A percentile compares a stretch with the other conserved stretches of the same genome.
Evolutionary conservation across 129 eudicot species (phyloP).

Genomic region (Lactuca sativa): DNA sequence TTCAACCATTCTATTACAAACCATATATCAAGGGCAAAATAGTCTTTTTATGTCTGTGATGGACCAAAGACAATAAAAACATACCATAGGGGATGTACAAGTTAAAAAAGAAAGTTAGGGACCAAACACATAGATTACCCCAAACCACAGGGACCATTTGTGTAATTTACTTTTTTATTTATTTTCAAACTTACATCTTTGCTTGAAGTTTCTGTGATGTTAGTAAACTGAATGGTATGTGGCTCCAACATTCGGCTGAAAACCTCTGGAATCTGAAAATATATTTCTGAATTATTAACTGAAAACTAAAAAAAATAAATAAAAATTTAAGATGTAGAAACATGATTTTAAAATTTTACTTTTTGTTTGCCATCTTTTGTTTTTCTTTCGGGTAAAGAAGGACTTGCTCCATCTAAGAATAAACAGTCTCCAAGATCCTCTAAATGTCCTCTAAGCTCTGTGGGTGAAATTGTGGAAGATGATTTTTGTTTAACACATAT

Average conservation of each 20-base stretch:
- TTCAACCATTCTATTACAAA: constrained; percentile 1
- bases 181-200: constrained; percentile 67
- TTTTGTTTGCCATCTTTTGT: constrained; percentile 59
- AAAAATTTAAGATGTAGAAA: background rate
- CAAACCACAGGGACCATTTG: no score
- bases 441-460: constrained; percentile 80
- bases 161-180: background rate
- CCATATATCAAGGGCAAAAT: background rate
- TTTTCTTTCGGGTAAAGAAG: constrained; percentile 58
- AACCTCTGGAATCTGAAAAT: constrained; percentile 73
- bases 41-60: no score
- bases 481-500: constrained; percentile 81
- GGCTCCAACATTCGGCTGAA: constrained; percentile 75
- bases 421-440: constrained; percentile 93
- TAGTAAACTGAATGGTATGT: constrained; percentile 70
- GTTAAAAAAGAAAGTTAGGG: background rate
- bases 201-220: constrained; percentile 82
- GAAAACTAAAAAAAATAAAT: background rate
- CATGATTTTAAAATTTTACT: constrained; percentile 29
- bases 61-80: no score
- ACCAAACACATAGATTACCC: no score
- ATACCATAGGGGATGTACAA: background rate
- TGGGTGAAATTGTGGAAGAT: constrained; percentile 69
- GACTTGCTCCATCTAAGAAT: constrained; percentile 72
- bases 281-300: background rate